A percentile compares a stretch with the other conserved stretches of the same genome.
phyloP scores from a whole-genome alignment of 83 land plant genomes.

The Isoetes engelmannii region DNA sequence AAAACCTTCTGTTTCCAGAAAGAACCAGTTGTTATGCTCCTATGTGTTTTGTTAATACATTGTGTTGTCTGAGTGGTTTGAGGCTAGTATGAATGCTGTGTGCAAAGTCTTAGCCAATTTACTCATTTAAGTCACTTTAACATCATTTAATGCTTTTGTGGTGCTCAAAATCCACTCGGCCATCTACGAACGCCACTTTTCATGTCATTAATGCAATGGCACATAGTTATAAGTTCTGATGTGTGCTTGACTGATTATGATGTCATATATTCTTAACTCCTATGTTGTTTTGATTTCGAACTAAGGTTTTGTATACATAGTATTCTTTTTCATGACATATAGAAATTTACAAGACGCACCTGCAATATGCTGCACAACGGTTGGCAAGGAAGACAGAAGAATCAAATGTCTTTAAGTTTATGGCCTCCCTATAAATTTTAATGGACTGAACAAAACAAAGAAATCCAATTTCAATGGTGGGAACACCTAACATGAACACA shows the following conservation, averaged over 20 bases:
- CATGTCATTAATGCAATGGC: background rate
- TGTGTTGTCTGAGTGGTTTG: too few species aligned
- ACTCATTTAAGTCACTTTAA: too few species aligned
- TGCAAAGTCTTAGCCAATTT: too few species aligned
- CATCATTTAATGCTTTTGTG: too few species aligned
- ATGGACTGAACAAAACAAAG: slow-evolving; percentile 38
- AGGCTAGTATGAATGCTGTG: too few species aligned
- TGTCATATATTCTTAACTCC: background rate
- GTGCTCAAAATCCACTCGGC: too few species aligned
- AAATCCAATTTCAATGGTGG: too few species aligned
- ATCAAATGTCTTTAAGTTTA: slow-evolving; percentile 39
- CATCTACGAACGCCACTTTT: background rate
- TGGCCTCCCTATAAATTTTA: slow-evolving; percentile 46
- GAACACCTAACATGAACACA: too few species aligned
- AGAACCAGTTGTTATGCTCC: too few species aligned
- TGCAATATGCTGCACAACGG: slow-evolving; percentile 60
- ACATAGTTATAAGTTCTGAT: background rate
- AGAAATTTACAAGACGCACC: slow-evolving; percentile 29
- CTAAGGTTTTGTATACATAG: slow-evolving; percentile 1
- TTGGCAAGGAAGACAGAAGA: slow-evolving; percentile 44
- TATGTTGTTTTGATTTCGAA: background rate
- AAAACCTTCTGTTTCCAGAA: too few species aligned
- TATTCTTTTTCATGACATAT: background rate
- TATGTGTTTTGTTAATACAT: too few species aligned
- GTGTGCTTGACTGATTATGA: background rate